phyloP scores from a whole-genome alignment of 75 land plant genomes.

The Gnetum montanum region DNA sequence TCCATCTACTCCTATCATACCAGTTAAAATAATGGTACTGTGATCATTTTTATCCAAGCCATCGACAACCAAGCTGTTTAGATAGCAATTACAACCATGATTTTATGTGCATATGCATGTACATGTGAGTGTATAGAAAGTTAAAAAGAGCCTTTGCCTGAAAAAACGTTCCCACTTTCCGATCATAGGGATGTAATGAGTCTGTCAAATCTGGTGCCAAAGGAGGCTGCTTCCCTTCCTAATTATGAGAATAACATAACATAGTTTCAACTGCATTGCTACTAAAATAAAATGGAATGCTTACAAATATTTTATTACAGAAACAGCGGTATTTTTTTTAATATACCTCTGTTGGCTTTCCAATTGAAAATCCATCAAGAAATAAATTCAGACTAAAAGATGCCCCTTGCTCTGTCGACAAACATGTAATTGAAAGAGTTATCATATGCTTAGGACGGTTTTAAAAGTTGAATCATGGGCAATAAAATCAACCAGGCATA shows the following conservation, averaged over 20 bases:
- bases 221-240: constrained; percentile 44
- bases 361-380: constrained; percentile 80
- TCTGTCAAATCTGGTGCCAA: constrained; percentile 39
- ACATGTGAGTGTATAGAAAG: too few species aligned
- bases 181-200: constrained; percentile 76
- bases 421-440: background rate
- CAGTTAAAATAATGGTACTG: too few species aligned
- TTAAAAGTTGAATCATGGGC: background rate
- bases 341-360: constrained; percentile 81
- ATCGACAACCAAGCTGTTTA: too few species aligned
- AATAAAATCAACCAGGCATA: background rate
- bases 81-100: too few species aligned
- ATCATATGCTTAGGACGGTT: background rate
- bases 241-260: constrained; percentile 13
- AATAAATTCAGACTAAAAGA: constrained; percentile 82
- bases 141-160: too few species aligned
- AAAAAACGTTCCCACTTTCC: constrained; percentile 59
- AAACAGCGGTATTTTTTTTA: background rate
- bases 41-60: too few species aligned
- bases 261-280: too few species aligned
- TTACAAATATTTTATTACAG: too few species aligned
- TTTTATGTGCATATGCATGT: too few species aligned
- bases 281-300: too few species aligned
- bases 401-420: constrained; percentile 55
- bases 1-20: too few species aligned